Evolutionary conservation across 225 moss, liverwort and hornwort species (phyloP).

Genomic region (Ulota crispa): DNA sequence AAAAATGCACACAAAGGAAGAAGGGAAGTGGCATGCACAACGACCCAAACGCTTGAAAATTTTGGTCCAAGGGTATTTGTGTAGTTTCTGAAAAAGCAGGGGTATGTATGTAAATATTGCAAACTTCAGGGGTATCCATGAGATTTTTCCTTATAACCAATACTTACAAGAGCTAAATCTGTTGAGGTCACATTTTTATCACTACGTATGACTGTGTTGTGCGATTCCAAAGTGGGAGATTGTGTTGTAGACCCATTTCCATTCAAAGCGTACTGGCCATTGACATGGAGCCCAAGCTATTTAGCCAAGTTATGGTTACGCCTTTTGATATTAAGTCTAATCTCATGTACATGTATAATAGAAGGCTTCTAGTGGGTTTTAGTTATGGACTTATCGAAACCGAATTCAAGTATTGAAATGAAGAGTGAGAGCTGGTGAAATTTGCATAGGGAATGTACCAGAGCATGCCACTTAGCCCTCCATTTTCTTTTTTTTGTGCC

Average conservation of each 20-base stretch:
- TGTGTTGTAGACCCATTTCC: neutral
- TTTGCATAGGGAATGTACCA: neutral
- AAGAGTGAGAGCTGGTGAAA: neutral
- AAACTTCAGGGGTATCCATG: too few relatives aligned
- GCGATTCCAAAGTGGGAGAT: neutral
- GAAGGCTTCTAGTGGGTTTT: too few relatives aligned
- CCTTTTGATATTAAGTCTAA: neutral
- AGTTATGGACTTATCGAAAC: neutral
- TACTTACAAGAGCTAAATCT: neutral
- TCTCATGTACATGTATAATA: neutral
- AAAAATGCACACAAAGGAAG: too few relatives aligned
- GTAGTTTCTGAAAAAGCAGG: too few relatives aligned
- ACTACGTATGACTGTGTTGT: neutral
- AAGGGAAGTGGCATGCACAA: too few relatives aligned
- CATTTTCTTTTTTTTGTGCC: too few relatives aligned
- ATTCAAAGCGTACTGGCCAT: neutral
- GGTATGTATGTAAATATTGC: too few relatives aligned
- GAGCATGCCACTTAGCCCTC: neutral
- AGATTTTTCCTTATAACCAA: neutral
- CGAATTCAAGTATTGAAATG: neutral
- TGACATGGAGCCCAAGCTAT: neutral
- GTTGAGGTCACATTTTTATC: neutral
- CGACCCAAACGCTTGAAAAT: too few relatives aligned
- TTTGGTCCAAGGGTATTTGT: too few relatives aligned
- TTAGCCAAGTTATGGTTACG: neutral